These are phyloP conservation scores for Ceratobasidium sp. DNA, from an alignment of 1,284 basidiomycete species.

Conservation along the genomic window DNA sequence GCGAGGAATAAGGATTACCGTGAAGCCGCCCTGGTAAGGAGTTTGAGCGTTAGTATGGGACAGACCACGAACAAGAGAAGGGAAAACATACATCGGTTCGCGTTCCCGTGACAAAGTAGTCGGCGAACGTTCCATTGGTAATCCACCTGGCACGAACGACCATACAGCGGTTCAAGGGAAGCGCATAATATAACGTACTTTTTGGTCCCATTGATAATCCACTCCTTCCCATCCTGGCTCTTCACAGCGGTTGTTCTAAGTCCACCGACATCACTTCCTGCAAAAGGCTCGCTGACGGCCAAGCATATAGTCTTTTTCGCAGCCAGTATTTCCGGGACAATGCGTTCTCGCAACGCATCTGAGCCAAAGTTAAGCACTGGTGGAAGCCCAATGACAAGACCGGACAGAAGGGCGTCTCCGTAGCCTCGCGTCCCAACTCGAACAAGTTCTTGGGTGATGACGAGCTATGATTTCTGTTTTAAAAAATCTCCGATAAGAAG, in stretches of 20 bases:
- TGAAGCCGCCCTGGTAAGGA: constrained; percentile 73
- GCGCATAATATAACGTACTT: constrained; percentile 47
- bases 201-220: constrained; percentile 90
- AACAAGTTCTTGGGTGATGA: constrained; percentile 85
- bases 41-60: not conserved
- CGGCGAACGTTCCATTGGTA: constrained; percentile 73
- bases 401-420: constrained; percentile 69
- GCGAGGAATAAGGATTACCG: constrained; percentile 81
- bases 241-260: constrained; percentile 82
- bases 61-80: not conserved
- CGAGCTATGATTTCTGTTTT: constrained; percentile 59
- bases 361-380: constrained; percentile 85
- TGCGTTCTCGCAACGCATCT: constrained; percentile 74
- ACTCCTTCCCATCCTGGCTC: constrained; percentile 75
- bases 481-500: constrained; percentile 1
- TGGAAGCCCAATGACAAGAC: constrained; percentile 64
- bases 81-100: constrained; percentile 63
- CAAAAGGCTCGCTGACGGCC: constrained; percentile 89
- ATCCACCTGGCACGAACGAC: constrained; percentile 78
- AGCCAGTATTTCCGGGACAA: constrained; percentile 80
- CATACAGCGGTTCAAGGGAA: not conserved
- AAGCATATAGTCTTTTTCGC: constrained; percentile 82
- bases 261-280: constrained; percentile 88
- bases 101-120: constrained; percentile 72
- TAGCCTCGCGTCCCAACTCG: constrained; percentile 83